Conservation (phyloP, 2,329 filamentous ascomycete species). For the Graphilbum fragrans region DNA sequence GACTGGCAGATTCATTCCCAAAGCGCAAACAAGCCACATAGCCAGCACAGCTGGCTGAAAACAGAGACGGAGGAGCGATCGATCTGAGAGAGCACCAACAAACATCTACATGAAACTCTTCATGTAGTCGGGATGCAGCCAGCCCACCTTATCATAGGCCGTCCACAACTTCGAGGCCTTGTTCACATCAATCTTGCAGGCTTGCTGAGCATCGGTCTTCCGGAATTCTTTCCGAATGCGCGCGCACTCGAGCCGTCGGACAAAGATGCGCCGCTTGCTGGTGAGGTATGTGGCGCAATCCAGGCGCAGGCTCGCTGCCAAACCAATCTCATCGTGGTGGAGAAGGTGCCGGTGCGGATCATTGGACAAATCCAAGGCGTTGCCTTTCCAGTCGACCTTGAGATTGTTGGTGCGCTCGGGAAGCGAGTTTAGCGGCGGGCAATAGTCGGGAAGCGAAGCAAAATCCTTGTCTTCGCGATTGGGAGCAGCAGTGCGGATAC, state of each 20-base stretch:
- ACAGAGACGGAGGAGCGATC: too few species aligned
- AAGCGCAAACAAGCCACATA: neutral
- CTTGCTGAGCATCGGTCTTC: conserved; percentile 91
- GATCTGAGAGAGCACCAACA: neutral
- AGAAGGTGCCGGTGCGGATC: conserved; percentile 61
- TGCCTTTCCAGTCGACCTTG: conserved; percentile 81
- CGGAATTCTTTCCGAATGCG: conserved; percentile 70
- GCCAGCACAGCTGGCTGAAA: too few species aligned
- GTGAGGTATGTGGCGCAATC: conserved; percentile 82
- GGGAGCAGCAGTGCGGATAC: conserved; percentile 39
- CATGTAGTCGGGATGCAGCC: conserved; percentile 51
- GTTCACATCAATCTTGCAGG: conserved; percentile 97
- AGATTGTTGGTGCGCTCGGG: conserved; percentile 55
- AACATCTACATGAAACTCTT: conserved; percentile 5
- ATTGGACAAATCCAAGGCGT: conserved; percentile 60
- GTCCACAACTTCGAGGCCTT: conserved; percentile 90
- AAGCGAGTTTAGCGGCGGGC: conserved; percentile 55
- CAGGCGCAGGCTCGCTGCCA: conserved; percentile 70
- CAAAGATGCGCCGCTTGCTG: conserved; percentile 86
- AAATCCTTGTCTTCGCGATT: conserved; percentile 80
- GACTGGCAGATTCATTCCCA: too few species aligned
- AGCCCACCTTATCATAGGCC: conserved; percentile 76
- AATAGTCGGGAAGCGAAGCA: conserved; percentile 56
- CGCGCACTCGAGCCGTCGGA: conserved; percentile 56
- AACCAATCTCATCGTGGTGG: conserved; percentile 62